These are phyloP conservation scores for Beauveria australis DNA, from an alignment of 2,329 filamentous ascomycete genomes.

Conservation along the genomic window DNA sequence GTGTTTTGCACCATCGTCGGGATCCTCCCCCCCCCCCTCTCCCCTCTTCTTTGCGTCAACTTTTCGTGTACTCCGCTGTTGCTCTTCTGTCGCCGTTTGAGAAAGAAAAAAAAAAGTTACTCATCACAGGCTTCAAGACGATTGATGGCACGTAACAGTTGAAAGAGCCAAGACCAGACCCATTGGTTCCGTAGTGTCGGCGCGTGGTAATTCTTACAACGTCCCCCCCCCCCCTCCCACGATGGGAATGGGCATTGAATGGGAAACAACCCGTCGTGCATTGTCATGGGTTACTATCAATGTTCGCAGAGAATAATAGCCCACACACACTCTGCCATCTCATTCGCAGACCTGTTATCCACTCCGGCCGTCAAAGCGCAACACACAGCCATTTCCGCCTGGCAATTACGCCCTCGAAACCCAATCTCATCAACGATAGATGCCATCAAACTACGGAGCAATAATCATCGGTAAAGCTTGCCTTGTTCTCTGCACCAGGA, in stretches of 20 bases:
- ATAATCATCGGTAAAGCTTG: not conserved
- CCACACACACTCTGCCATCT: not conserved
- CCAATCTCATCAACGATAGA: not conserved
- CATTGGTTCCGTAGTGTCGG: too few species aligned
- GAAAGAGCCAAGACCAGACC: too few species aligned
- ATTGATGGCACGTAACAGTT: not conserved
- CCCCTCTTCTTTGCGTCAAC: not conserved
- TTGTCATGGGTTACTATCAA: not conserved
- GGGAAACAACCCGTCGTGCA: too few species aligned
- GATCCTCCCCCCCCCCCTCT: not conserved
- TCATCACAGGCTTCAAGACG: too few species aligned
- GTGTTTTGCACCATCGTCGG: slow-evolving; percentile 1
- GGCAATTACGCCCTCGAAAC: not conserved
- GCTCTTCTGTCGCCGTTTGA: too few species aligned
- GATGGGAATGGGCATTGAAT: too few species aligned
- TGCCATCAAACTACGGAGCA: not conserved
- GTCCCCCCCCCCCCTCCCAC: too few species aligned
- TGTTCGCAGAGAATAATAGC: not conserved
- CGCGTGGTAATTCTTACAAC: too few species aligned
- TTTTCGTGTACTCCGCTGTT: not conserved
- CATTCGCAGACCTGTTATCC: not conserved
- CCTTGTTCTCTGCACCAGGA: not conserved
- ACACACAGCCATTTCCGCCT: not conserved
- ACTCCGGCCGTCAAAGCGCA: not conserved
- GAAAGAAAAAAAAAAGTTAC: too few species aligned